Evolutionary conservation across 768 basidiomycete genomes (phyloP), one percentile per base, ranked within the genome.

Genomic region (Trametes cubensis): DNA sequence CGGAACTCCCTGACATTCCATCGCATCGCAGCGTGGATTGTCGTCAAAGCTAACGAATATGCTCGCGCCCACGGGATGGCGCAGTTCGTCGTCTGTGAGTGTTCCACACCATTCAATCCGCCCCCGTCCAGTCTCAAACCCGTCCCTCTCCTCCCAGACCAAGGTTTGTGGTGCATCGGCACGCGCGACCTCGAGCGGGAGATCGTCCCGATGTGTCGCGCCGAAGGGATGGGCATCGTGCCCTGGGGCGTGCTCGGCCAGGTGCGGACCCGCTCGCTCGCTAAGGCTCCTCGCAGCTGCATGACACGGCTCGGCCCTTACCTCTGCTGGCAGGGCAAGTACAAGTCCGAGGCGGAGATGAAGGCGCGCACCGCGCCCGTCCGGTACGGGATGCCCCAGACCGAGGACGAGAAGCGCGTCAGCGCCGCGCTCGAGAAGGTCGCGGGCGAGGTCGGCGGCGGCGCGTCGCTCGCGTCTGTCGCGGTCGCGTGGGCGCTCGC

Each of bases 401-500:
- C 60, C 4, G 69, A 39, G 5, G 48, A 72, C 1, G 63, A 70
- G 14, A 61, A 67, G 56, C 74, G 71, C 21, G 67, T 83, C 20
- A 75, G 76, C 48, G 62, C 70, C 4, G 83, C 77, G 0, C 71
- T 84, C 20, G 80, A 81, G 65, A 77, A 80, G 53, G 78, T 85
- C 15, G 82, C 83, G 3, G 64, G 66, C 11, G 80, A 84, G 66
- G 73, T 83, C 6, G 83, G 82, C 0, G 75, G 23, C 11, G 57
- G 48, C 45, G 41, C 15, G 3, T 21, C 23, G 4, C 23, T 62
- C 41, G 45, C 30, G 25, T n/a, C 39, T 6, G n/a, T 34, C 30
- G 57, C 23, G 5, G 39, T 71, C 67, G 61, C 55, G 11, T 62
- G 72, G 78, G 40, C 51, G 10, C 39, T 38, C 61, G 30, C 28